A percentile compares a stretch with the other conserved stretches of the same genome.
Evolutionary conservation across 1,284 basidiomycete genomes (phyloP).

Genomic region (Marasmius oreades): DNA sequence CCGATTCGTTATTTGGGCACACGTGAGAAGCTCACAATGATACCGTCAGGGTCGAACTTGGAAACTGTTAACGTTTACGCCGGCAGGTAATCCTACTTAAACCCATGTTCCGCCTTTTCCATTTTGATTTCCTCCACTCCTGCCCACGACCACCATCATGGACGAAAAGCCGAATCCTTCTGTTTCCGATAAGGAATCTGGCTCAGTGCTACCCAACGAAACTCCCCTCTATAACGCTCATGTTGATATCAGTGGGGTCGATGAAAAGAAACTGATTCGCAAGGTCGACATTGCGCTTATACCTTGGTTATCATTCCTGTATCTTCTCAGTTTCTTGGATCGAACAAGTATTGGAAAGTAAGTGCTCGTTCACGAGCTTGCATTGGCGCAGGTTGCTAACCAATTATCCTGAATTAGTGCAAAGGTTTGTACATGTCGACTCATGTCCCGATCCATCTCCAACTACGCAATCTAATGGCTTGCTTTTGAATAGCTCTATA

Average conservation of each 20-base stretch:
- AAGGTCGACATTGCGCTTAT: slow-evolving; percentile 64
- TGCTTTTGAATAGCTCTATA: slow-evolving; percentile 42
- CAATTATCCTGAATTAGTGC: slow-evolving; percentile 39
- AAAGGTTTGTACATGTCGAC: slow-evolving; percentile 40
- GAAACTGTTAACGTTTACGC: too few relatives aligned
- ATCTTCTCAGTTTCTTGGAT: slow-evolving; percentile 73
- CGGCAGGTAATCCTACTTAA: neutral
- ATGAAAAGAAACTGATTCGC: slow-evolving; percentile 61
- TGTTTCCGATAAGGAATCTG: slow-evolving; percentile 7
- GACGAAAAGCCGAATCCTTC: neutral
- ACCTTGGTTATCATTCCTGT: slow-evolving; percentile 70
- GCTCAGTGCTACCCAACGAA: slow-evolving; percentile 1
- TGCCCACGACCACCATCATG: neutral
- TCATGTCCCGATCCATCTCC: slow-evolving; percentile 6
- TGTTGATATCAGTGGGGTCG: slow-evolving; percentile 50
- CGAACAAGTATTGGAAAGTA: slow-evolving; percentile 79
- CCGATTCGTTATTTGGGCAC: too few relatives aligned
- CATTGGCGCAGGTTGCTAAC: neutral
- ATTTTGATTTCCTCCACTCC: neutral
- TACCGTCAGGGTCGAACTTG: too few relatives aligned
- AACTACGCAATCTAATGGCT: neutral
- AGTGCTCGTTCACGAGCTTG: slow-evolving; percentile 18
- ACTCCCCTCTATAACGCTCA: slow-evolving; percentile 43
- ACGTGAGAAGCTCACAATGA: too few relatives aligned
- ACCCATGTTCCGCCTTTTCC: neutral